Evolutionary conservation across 331 rosid genomes (phyloP).

Genomic region (Quercus tomentella): DNA sequence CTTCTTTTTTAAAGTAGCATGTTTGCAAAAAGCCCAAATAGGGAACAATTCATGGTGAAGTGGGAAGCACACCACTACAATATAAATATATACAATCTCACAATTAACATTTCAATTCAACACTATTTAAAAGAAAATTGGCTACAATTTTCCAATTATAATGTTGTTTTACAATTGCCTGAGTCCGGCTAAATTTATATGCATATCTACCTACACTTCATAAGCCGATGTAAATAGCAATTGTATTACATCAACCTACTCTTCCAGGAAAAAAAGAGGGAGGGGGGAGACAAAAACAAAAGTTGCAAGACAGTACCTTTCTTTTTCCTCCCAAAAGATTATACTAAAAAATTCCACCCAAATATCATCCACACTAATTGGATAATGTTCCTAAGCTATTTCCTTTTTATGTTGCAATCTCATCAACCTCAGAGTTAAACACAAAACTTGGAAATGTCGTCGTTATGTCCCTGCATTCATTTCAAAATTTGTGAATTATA

Average conservation of each 20-base stretch:
- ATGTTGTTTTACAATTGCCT: background rate
- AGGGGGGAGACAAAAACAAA: too few relatives aligned
- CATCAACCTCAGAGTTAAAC: conserved; percentile 83
- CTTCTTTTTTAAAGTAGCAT: too few relatives aligned
- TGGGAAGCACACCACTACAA: too few relatives aligned
- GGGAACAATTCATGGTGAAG: too few relatives aligned
- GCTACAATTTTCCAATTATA: background rate
- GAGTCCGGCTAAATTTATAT: background rate
- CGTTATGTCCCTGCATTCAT: conserved; percentile 76
- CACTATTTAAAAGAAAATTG: background rate
- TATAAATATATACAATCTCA: too few relatives aligned
- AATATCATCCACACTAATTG: conserved; percentile 6
- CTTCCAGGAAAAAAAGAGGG: background rate
- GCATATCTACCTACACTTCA: background rate
- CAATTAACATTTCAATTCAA: background rate
- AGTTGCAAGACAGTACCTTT: background rate
- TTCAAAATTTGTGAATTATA: conserved; percentile 9
- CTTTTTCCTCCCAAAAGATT: conserved; percentile 10
- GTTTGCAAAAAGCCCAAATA: too few relatives aligned
- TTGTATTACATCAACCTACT: background rate
- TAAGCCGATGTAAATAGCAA: too few relatives aligned
- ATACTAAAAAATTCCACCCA: conserved; percentile 4
- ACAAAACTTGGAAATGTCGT: conserved; percentile 92
- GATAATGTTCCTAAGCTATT: conserved; percentile 6
- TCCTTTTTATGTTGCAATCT: conserved; percentile 47